Conservation (phyloP, 192 early-diverging fungal species). For the Funneliformis mosseae region DNA sequence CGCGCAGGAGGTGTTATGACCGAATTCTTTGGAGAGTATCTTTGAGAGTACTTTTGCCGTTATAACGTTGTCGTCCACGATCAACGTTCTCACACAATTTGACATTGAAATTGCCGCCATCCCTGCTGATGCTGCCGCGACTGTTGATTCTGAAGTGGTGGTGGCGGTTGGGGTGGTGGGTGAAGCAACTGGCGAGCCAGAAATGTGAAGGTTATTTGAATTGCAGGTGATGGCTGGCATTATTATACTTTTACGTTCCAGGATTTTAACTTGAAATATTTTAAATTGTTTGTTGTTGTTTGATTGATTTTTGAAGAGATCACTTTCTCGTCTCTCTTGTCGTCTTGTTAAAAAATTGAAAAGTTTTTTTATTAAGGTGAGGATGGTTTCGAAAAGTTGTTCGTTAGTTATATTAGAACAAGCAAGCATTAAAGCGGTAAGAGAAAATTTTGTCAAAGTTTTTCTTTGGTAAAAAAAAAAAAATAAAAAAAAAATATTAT, state of each 20-base stretch:
- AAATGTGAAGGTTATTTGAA: neutral
- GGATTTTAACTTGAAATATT: neutral
- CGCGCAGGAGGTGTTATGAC: conserved; percentile 47
- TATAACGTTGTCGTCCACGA: conserved; percentile 71
- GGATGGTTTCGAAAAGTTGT: too few relatives aligned
- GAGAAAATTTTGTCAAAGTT: too few relatives aligned
- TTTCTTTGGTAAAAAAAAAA: too few relatives aligned
- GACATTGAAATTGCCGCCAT: conserved; percentile 2
- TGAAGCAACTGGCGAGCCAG: neutral
- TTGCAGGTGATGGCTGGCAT: conserved; percentile 13
- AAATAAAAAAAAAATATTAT: too few relatives aligned
- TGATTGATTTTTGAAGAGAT: neutral
- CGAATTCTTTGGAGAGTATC: conserved; percentile 57
- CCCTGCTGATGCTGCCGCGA: neutral
- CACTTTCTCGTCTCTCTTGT: too few relatives aligned
- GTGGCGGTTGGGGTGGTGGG: neutral
- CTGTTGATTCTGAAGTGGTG: neutral
- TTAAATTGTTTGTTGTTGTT: neutral
- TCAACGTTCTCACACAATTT: conserved; percentile 48
- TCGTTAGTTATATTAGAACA: too few relatives aligned
- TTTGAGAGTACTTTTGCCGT: conserved; percentile 63
- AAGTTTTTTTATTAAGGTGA: too few relatives aligned
- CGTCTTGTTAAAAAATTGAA: too few relatives aligned
- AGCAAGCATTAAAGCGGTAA: too few relatives aligned
- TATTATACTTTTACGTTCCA: neutral